Base-by-base conservation (phyloP, 2,329 filamentous ascomycete species). In the Mycosphaerella sp. region DNA sequence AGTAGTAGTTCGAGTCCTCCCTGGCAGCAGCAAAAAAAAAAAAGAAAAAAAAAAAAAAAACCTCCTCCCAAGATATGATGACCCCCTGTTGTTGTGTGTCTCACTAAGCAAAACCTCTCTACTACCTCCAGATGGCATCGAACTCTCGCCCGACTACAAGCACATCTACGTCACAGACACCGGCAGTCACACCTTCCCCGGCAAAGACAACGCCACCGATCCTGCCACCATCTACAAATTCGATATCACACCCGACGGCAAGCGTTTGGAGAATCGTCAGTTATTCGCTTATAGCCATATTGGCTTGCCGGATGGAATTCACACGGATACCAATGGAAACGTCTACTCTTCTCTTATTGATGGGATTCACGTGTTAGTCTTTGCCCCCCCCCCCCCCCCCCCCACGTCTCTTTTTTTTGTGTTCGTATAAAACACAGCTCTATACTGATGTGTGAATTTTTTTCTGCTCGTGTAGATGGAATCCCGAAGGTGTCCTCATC, bases 231-330 rank as follows among this genome's bases (percentile, higher is more conserved):
- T 75, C 17, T 75, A 74, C 44, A 68, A 70, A 0, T 75, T 67
- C 44, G 70, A 74, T 41, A 53, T 74, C 18, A 64, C 65, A 0
- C 32, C 44, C 2, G 65, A 70, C 51, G 59, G 60, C 18, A 70
- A 68, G 57, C 54, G 60, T 1, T 48, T 75, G 40, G 45, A 58
- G 10, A 68, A 70, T 46, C 58, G 71, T 0, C 57, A 66, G 50
- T 71, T 75, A 0, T 85, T 86, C 59, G 80, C 82, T 0, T 82
- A 75, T 54, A 69, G 72, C 2, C 72, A 76, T 41, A 62, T 71
- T 1, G 77, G 78, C 0, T 67, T 80, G 1, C 79, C 81, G 0
- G 82, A 85, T 58, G 82, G 82, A 2, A 66, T 79, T 42, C 75
- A 77, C 57, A 71, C 72, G 9, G 78, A 81, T 59, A 73, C 68